Base-by-base conservation (phyloP, 495 filamentous ascomycete genomes). In the Neurospora sp. region DNA sequence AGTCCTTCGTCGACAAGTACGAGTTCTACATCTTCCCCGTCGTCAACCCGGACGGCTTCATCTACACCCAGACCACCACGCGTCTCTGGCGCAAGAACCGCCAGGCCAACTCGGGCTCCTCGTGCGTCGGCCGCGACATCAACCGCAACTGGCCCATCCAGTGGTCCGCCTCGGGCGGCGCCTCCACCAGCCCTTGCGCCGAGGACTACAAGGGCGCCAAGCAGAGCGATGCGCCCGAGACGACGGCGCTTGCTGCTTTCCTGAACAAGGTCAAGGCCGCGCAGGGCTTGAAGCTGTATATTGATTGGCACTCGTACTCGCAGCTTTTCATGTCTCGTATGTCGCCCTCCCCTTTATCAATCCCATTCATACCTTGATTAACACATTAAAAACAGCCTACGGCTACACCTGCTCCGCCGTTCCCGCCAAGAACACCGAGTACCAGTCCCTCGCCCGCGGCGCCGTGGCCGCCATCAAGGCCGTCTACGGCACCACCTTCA, bases 11-110 rank as follows among this genome's bases (percentile, higher is more conserved):
- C 44, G 84, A 89, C 81, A 88, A 85, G 44, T 90, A 88, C 74
- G 89, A 91, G 80, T 90, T 88, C 72, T 89, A 89, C 81, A 84
- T 90, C 75, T 79, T 90, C 70, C 89, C 89, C 0, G 74, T 90
- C 40, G 88, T 89, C 69, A 91, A 90, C 78, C 88, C 88, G 2
- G 88, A 90, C 76, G 89, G 86, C 71, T 91, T 91, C 77, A 83
- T 88, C 35, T 91, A 88, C 82, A 87, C 87, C 0, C 89, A 91
- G 73, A 86, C 85, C 20, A 86, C 70, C 27, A 79, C 88, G 73
- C 85, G 89, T 9, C 81, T 91, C 39, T 91, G 89, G 89, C 85
- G 89, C 76, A 91, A 91, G 80, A 91, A 90, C 82, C 83, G 89
- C 0, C 86, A 88, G 59, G 77, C 79, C 5, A 80, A 78, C 44